Percentiles rank a stretch among this genome's conserved stretches.
Evolutionary conservation across 176 grass and related monocot genomes (phyloP).

Genomic region (Carex scoparia): DNA sequence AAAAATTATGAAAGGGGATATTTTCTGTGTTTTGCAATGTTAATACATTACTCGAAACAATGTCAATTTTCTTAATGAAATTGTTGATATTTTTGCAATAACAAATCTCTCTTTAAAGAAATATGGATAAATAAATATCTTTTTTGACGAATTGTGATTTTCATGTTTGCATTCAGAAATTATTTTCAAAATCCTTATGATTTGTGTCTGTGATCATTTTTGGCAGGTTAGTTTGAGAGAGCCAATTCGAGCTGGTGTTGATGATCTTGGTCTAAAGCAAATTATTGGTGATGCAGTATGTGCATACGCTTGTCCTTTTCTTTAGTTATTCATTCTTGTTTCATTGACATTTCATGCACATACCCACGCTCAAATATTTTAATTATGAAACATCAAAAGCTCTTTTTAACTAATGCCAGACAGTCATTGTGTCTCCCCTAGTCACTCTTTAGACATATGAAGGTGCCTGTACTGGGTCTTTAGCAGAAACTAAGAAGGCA

Average conservation of each 20-base stretch:
- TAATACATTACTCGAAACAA: not conserved
- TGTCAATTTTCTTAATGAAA: not conserved
- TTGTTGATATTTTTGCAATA: not conserved
- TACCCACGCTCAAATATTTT: not conserved
- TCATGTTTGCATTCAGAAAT: not conserved
- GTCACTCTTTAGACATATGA: not conserved
- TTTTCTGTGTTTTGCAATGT: not conserved
- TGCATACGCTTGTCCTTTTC: slow-evolving; percentile 11
- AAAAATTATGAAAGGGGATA: not conserved
- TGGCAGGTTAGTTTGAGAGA: slow-evolving; percentile 89
- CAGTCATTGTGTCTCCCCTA: not conserved
- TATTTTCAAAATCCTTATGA: not conserved
- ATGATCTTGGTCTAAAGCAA: slow-evolving; percentile 63
- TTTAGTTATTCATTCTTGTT: not conserved
- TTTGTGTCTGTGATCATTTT: slow-evolving; percentile 28
- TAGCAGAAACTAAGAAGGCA: not conserved
- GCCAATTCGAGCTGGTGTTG: slow-evolving; percentile 56
- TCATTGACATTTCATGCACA: slow-evolving; percentile 10
- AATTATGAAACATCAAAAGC: not conserved
- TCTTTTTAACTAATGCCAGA: not conserved
- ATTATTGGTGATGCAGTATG: slow-evolving; percentile 85
- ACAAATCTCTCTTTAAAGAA: not conserved
- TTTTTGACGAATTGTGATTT: not conserved
- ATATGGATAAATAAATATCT: not conserved
- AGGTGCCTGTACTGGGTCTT: not conserved